Conservation (phyloP, 192 early-diverging fungal genomes). For the Coemansia sp. region DNA sequence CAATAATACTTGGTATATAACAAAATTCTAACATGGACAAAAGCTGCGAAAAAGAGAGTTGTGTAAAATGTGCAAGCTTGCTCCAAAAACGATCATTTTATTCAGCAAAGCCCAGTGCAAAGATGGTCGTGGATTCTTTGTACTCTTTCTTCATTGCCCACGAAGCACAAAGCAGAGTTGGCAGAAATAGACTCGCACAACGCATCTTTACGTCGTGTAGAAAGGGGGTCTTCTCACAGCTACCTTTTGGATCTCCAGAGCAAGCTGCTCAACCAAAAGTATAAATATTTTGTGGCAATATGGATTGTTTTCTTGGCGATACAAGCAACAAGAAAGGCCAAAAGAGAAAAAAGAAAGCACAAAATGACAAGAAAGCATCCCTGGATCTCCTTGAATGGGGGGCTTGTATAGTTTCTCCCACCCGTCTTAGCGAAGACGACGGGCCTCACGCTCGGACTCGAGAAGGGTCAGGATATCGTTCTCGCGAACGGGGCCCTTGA, state of each 20-base stretch:
- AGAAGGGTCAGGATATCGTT: constrained; percentile 94
- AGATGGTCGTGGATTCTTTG: background rate
- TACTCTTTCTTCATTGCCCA: background rate
- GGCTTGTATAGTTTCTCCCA: background rate
- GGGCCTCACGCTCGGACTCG: constrained; percentile 99
- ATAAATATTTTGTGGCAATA: background rate
- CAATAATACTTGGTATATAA: background rate
- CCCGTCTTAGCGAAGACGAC: constrained; percentile 87
- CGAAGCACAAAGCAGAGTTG: no score
- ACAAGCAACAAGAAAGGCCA: background rate
- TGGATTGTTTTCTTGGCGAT: constrained; percentile 2
- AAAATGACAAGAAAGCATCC: constrained; percentile 3
- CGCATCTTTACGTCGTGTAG: background rate
- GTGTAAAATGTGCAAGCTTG: background rate
- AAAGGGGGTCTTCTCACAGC: background rate
- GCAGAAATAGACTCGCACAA: no score
- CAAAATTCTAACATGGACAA: background rate
- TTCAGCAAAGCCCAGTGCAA: no score
- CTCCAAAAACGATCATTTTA: background rate
- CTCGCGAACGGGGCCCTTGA: constrained; percentile 98
- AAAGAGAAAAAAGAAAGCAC: constrained; percentile 9
- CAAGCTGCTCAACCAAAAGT: background rate
- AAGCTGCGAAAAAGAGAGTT: background rate
- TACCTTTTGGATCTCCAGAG: no score
- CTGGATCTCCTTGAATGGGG: background rate